Evolutionary conservation across 345 rosid genomes (phyloP).

Genomic region (Turritis glabra): DNA sequence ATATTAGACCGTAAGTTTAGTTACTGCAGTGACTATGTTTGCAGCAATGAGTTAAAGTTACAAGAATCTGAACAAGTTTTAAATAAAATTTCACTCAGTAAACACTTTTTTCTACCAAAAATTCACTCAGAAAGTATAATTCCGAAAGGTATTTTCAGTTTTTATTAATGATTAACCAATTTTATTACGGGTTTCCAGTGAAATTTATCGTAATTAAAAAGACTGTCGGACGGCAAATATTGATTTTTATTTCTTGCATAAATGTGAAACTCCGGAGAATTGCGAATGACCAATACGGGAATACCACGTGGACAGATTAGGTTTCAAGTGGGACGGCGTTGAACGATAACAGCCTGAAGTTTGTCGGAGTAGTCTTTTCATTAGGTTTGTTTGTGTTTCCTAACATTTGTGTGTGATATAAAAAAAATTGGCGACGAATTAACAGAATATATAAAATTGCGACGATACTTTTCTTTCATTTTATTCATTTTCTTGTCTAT

Average conservation of each 20-base stretch:
- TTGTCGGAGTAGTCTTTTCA: too few relatives aligned
- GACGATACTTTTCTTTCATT: too few relatives aligned
- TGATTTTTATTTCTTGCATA: neutral
- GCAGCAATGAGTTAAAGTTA: neutral
- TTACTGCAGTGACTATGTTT: neutral
- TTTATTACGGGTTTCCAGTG: conserved; percentile 5
- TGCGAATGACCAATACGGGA: neutral
- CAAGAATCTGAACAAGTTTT: neutral
- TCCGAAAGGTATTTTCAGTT: too few relatives aligned
- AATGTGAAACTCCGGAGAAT: neutral
- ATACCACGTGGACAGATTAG: neutral
- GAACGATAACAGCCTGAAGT: neutral
- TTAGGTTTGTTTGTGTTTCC: neutral
- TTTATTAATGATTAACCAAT: neutral
- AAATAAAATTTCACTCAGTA: too few relatives aligned
- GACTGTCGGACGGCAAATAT: neutral
- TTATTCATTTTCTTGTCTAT: too few relatives aligned
- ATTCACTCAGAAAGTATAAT: too few relatives aligned
- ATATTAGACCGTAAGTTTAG: neutral
- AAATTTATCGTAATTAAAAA: neutral
- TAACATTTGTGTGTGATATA: neutral
- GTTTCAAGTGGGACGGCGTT: conserved; percentile 6
- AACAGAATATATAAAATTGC: neutral
- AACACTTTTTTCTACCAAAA: too few relatives aligned
- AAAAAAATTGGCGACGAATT: neutral